These are phyloP conservation scores for Colletotrichum truncatum DNA, from an alignment of 2,329 filamentous ascomycete genomes.

Conservation along the genomic window DNA sequence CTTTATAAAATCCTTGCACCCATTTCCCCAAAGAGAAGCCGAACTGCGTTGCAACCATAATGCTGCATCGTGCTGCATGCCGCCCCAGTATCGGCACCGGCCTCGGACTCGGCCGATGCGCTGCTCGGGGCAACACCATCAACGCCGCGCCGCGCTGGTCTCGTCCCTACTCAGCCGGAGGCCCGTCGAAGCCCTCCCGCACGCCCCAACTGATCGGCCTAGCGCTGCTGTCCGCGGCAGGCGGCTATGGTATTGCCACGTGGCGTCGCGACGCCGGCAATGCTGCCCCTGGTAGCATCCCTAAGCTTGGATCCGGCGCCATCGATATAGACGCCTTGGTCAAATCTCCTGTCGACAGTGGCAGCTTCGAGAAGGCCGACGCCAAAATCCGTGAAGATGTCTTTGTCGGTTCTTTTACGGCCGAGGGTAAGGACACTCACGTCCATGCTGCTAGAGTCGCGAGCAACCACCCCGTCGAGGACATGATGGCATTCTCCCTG, in stretches of 20 bases:
- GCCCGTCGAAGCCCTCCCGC: neutral
- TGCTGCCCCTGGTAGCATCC: neutral
- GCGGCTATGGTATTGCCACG: neutral
- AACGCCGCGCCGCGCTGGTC: slow-evolving; percentile 8
- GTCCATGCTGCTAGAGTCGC: slow-evolving; percentile 44
- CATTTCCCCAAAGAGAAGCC: neutral
- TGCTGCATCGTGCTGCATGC: slow-evolving; percentile 17
- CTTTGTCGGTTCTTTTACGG: slow-evolving; percentile 37
- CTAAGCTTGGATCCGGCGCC: slow-evolving; percentile 3
- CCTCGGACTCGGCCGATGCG: neutral
- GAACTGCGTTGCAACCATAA: neutral
- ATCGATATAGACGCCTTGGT: slow-evolving; percentile 10
- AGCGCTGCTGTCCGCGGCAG: neutral
- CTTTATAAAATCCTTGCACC: neutral
- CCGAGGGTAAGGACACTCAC: slow-evolving; percentile 36
- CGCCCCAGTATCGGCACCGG: neutral
- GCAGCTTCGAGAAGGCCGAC: slow-evolving; percentile 39
- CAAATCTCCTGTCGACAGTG: slow-evolving; percentile 7
- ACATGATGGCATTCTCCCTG: slow-evolving; percentile 44
- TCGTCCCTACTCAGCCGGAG: slow-evolving; percentile 2
- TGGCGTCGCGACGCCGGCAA: neutral
- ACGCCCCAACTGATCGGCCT: neutral
- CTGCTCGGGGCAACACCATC: neutral
- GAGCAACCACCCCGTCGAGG: slow-evolving; percentile 47
- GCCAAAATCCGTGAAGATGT: slow-evolving; percentile 40